These are phyloP conservation scores for Picea mariana DNA, from an alignment of 83 land plant species.

Conservation along the genomic window DNA sequence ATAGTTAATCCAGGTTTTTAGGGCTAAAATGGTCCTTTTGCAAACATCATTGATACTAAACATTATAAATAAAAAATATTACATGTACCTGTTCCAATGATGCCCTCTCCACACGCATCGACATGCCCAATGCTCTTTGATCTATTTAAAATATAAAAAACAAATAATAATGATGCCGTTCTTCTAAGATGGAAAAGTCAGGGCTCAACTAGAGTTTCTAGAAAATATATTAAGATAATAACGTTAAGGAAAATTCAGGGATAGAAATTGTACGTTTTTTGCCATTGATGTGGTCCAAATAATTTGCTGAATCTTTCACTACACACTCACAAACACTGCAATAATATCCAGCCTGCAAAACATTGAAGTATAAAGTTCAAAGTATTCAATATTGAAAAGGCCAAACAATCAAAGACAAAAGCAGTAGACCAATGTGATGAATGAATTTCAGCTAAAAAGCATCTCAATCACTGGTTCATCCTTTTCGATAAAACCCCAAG, in stretches of 20 bases:
- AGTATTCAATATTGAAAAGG: not conserved
- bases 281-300: slow-evolving; percentile 98
- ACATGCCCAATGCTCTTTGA: slow-evolving; percentile 99
- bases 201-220: not conserved
- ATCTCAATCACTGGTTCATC: too few relatives aligned
- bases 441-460: too few relatives aligned
- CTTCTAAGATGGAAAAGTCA: not conserved
- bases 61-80: too few relatives aligned
- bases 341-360: slow-evolving; percentile 91
- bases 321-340: slow-evolving; percentile 98
- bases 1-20: not conserved
- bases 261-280: slow-evolving; percentile 77
- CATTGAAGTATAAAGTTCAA: slow-evolving; percentile 1
- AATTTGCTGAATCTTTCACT: slow-evolving; percentile 98
- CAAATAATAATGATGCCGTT: too few relatives aligned
- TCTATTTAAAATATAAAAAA: slow-evolving; percentile 43
- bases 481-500: too few relatives aligned
- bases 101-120: slow-evolving; percentile 97
- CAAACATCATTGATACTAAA: too few relatives aligned
- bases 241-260: too few relatives aligned
- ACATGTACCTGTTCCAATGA: slow-evolving; percentile 78
- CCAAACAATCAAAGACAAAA: not conserved
- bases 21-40: not conserved
- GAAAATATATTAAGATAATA: not conserved
- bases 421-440: not conserved